Evolutionary conservation across 1,284 basidiomycete species (phyloP).

Genomic region (Schizophyllum amplum): DNA sequence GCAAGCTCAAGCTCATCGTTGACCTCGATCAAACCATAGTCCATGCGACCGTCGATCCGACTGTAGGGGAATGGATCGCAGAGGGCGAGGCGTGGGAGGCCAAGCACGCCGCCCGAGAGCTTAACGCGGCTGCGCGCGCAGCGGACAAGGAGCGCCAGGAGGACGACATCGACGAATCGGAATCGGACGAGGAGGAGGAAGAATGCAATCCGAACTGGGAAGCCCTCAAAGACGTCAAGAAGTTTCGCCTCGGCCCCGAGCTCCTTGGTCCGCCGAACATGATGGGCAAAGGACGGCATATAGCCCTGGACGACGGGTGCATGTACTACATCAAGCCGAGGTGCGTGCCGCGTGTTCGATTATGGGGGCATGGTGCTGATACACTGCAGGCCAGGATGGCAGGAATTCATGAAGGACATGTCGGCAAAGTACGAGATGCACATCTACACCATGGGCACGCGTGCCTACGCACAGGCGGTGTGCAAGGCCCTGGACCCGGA

Average conservation of each 20-base stretch:
- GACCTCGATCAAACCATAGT: conserved; percentile 99
- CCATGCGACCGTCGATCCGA: conserved; percentile 97
- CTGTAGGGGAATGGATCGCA: conserved; percentile 93
- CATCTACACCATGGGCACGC: conserved; percentile 98
- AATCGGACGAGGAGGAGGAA: conserved; percentile 39
- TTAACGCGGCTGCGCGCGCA: background rate
- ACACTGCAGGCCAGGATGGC: conserved; percentile 72
- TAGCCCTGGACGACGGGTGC: conserved; percentile 64
- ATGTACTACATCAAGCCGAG: conserved; percentile 98
- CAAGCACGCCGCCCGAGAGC: conserved; percentile 17
- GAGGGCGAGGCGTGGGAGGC: conserved; percentile 75
- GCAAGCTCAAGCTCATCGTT: conserved; percentile 90
- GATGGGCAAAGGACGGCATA: conserved; percentile 35
- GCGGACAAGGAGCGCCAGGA: background rate
- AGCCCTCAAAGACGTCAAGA: conserved; percentile 81
- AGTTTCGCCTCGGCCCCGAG: conserved; percentile 82
- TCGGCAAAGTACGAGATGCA: conserved; percentile 93
- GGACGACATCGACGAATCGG: conserved; percentile 29
- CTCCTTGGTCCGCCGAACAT: conserved; percentile 54
- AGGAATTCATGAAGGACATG: conserved; percentile 66
- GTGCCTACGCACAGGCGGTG: conserved; percentile 93
- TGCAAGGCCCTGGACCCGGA: conserved; percentile 91
- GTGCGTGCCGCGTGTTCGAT: conserved; percentile 35
- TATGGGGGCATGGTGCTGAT: conserved; percentile 10
- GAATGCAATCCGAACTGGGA: conserved; percentile 84